phyloP scores from a whole-genome alignment of 2,329 filamentous ascomycete species.

The Mariannaea elegans region DNA sequence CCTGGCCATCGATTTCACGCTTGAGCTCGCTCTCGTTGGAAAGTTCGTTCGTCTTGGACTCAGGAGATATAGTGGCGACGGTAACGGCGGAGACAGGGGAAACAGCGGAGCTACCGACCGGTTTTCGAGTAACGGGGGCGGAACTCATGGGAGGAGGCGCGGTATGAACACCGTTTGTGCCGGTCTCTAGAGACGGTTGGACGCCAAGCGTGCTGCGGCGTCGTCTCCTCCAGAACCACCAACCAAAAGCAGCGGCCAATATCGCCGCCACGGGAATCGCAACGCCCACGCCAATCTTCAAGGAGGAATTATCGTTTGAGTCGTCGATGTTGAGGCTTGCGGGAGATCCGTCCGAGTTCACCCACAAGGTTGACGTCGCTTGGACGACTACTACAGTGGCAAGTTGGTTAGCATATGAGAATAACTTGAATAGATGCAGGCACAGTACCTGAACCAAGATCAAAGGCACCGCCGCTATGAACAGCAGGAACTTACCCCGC shows the following conservation, averaged over 20 bases:
- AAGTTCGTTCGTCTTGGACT: constrained; percentile 33
- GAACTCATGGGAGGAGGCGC: constrained; percentile 19
- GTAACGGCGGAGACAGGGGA: constrained; percentile 33
- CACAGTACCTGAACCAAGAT: constrained; percentile 42
- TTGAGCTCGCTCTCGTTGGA: constrained; percentile 20
- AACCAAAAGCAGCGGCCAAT: constrained; percentile 18
- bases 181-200: constrained; percentile 25
- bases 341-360: constrained; percentile 34
- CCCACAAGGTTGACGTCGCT: constrained; percentile 34
- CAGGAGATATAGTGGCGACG: constrained; percentile 24
- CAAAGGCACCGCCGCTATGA: constrained; percentile 36
- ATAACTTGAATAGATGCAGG: neutral
- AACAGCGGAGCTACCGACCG: constrained; percentile 24
- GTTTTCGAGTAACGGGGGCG: constrained; percentile 28
- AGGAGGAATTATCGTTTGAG: constrained; percentile 15
- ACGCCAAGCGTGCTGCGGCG: constrained; percentile 11
- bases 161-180: neutral
- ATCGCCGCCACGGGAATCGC: constrained; percentile 28
- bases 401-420: constrained; percentile 8
- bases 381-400: constrained; percentile 34
- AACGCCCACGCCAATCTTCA: constrained; percentile 35
- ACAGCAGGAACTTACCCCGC: constrained; percentile 42
- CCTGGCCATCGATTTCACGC: constrained; percentile 28
- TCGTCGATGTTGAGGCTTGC: constrained; percentile 16
- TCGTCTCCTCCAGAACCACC: constrained; percentile 28